These are phyloP conservation scores for Fusarium metavorans DNA, from an alignment of 2,329 filamentous ascomycete species.

Conservation along the genomic window DNA sequence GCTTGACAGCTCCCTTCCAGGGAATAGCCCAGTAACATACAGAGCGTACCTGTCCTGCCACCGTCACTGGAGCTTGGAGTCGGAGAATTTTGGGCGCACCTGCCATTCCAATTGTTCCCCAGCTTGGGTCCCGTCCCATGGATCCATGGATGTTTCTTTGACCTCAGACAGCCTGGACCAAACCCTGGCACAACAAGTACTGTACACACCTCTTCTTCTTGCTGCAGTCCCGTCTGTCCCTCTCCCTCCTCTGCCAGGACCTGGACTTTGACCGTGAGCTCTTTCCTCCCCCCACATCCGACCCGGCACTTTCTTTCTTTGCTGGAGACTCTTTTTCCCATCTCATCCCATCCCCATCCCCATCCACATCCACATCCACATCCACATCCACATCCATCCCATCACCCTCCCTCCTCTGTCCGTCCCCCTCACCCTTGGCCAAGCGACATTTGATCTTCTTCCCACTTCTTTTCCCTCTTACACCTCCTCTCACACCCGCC, in stretches of 20 bases:
- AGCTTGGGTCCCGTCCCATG: neutral
- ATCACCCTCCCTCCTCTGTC: conserved; percentile 7
- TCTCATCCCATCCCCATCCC: neutral
- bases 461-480: conserved; percentile 3
- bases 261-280: neutral
- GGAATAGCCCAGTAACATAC: neutral
- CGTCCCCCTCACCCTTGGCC: neutral
- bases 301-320: conserved; percentile 33
- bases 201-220: neutral
- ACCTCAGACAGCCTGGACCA: neutral
- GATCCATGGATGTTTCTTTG: neutral
- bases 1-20: neutral
- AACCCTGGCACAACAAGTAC: conserved; percentile 9
- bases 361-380: neutral
- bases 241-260: neutral
- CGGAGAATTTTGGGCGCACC: conserved; percentile 12
- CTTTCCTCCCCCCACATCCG: conserved; percentile 31
- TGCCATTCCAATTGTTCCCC: conserved; percentile 22
- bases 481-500: conserved; percentile 8
- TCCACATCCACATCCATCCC: neutral
- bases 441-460: conserved; percentile 30
- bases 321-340: conserved; percentile 25
- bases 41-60: neutral
- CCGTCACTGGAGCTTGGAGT: neutral
- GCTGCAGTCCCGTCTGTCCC: neutral